These are phyloP conservation scores for Fusarium fujikuroi DNA, from an alignment of 2,329 filamentous ascomycete species.

Conservation along the genomic window DNA sequence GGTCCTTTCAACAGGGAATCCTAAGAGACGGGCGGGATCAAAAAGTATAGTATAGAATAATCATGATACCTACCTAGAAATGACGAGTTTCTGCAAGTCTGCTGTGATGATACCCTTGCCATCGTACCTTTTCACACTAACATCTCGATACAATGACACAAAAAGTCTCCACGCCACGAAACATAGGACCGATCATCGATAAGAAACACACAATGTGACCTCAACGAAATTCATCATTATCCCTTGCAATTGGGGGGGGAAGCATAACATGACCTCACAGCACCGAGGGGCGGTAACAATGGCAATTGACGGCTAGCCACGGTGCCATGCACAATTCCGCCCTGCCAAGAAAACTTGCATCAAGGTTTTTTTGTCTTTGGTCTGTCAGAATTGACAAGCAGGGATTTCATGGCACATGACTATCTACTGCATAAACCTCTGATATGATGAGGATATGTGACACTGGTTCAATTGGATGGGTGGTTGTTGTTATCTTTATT, in stretches of 20 bases:
- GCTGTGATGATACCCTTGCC: background rate
- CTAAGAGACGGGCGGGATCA: background rate
- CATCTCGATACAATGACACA: constrained; percentile 19
- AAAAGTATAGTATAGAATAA: constrained; percentile 13
- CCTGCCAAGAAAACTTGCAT: constrained; percentile 9
- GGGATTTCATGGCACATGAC: constrained; percentile 25
- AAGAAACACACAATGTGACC: constrained; percentile 29
- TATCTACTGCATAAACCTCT: background rate
- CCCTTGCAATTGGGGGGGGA: background rate
- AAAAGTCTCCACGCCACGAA: background rate
- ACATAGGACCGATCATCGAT: constrained; percentile 21
- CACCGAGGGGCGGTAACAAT: constrained; percentile 3
- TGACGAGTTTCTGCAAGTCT: background rate
- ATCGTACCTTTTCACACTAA: background rate
- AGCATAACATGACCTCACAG: constrained; percentile 21
- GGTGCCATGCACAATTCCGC: constrained; percentile 35
- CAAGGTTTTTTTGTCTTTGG: background rate
- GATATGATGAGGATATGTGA: background rate
- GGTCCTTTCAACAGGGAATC: constrained; percentile 42
- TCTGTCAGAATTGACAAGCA: constrained; percentile 28
- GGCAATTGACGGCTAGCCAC: constrained; percentile 45
- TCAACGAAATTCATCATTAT: background rate
- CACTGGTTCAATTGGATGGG: background rate
- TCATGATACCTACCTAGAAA: constrained; percentile 26
- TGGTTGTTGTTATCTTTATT: background rate